phyloP scores from a whole-genome alignment of 352 stramenopile genomes.

The Phytophthora pini region DNA sequence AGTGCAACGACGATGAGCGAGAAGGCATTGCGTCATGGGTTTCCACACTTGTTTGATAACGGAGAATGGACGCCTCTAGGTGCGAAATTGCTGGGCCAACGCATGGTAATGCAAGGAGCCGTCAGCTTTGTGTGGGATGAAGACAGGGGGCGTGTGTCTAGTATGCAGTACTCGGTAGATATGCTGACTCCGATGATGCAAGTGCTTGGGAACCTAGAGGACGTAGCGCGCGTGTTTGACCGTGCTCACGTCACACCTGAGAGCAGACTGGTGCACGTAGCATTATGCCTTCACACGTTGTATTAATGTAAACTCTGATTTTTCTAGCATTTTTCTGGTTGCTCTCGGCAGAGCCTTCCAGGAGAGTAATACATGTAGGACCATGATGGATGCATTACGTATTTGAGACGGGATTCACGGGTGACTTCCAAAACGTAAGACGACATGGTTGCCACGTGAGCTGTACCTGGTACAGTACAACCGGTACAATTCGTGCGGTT shows the following conservation, averaged over 20 bases:
- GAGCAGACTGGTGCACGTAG: not conserved
- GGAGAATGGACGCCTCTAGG: slow-evolving; percentile 1
- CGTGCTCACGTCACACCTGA: slow-evolving; percentile 2
- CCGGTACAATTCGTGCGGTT: not conserved
- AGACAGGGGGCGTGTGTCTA: not conserved
- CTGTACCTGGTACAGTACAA: too few relatives aligned
- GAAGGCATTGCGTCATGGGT: not conserved
- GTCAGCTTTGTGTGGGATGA: slow-evolving; percentile 6
- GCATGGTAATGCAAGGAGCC: not conserved
- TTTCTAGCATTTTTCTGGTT: not conserved
- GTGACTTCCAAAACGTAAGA: too few relatives aligned
- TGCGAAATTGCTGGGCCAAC: slow-evolving; percentile 2
- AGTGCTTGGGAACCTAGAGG: slow-evolving; percentile 7
- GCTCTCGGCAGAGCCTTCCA: too few relatives aligned
- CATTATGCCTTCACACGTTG: too few relatives aligned
- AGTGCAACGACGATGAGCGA: slow-evolving; percentile 17
- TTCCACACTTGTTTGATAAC: slow-evolving; percentile 5
- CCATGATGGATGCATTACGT: too few relatives aligned
- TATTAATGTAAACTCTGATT: not conserved
- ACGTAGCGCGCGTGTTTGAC: slow-evolving; percentile 5
- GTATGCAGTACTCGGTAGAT: slow-evolving; percentile 1
- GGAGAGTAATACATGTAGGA: too few relatives aligned
- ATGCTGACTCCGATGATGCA: slow-evolving; percentile 11
- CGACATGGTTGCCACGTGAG: not conserved
- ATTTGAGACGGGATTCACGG: too few relatives aligned